Conservation (phyloP, 2,329 filamentous ascomycete species). For the Cladorrhinum sp. region DNA sequence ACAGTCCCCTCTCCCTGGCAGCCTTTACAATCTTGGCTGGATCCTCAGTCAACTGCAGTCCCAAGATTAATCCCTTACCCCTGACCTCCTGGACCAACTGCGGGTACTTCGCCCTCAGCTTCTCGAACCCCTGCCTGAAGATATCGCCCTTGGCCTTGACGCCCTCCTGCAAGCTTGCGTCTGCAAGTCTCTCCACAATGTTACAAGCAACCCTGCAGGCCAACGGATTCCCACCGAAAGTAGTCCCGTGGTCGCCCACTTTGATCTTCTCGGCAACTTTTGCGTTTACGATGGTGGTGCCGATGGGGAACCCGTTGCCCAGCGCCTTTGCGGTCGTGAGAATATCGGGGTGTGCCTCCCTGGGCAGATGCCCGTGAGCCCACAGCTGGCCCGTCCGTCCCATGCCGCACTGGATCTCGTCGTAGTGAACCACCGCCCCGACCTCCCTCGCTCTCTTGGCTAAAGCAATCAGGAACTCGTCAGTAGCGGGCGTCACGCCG, state of each 20-base stretch:
- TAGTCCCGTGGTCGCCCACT: constrained; percentile 82
- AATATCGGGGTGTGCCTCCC: constrained; percentile 86
- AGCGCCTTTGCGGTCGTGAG: constrained; percentile 93
- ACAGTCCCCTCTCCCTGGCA: constrained; percentile 78
- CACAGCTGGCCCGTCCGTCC: constrained; percentile 84
- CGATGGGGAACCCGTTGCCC: constrained; percentile 94
- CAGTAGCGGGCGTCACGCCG: constrained; percentile 78
- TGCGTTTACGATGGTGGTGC: constrained; percentile 64
- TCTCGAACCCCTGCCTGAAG: constrained; percentile 47
- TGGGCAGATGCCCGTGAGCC: constrained; percentile 75
- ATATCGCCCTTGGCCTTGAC: constrained; percentile 64
- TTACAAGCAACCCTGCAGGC: constrained; percentile 82
- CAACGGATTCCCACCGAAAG: constrained; percentile 89
- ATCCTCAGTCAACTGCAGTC: constrained; percentile 75
- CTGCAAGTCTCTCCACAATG: constrained; percentile 73
- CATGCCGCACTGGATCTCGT: constrained; percentile 96
- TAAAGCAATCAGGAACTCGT: constrained; percentile 81
- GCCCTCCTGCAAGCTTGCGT: constrained; percentile 63
- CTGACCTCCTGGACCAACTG: constrained; percentile 73
- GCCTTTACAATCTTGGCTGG: constrained; percentile 75
- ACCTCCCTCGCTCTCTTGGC: constrained; percentile 81
- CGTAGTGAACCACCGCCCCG: constrained; percentile 85
- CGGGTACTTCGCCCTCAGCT: constrained; percentile 54
- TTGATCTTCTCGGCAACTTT: constrained; percentile 65
- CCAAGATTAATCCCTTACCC: constrained; percentile 81